These are phyloP conservation scores for Penicillium paneum DNA, from an alignment of 2,329 filamentous ascomycete genomes.

Conservation along the genomic window DNA sequence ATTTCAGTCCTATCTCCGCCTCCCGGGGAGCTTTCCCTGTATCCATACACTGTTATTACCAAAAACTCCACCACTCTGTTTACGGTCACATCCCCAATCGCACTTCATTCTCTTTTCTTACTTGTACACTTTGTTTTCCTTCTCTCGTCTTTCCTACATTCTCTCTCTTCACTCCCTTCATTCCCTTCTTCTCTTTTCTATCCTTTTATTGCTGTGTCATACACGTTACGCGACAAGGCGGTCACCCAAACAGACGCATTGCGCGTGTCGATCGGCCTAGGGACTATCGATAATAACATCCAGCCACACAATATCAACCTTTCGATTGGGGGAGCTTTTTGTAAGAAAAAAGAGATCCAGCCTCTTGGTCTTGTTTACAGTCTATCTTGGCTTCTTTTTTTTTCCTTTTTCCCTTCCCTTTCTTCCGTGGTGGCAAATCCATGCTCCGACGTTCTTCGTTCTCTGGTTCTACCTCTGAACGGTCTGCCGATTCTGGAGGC, in stretches of 20 bases:
- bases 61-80: constrained; percentile 21
- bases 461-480: constrained; percentile 32
- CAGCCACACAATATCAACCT: constrained; percentile 21
- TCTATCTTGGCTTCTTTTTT: background rate
- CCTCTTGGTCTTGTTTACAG: constrained; percentile 5
- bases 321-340: background rate
- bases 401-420: constrained; percentile 6
- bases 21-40: constrained; percentile 3
- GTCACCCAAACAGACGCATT: constrained; percentile 30
- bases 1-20: constrained; percentile 7
- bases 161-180: background rate
- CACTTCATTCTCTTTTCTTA: constrained; percentile 13
- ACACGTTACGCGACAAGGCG: constrained; percentile 29
- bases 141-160: constrained; percentile 14
- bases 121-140: constrained; percentile 6
- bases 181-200: background rate
- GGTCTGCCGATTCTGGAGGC: constrained; percentile 23
- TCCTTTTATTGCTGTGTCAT: constrained; percentile 6
- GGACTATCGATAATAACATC: constrained; percentile 30
- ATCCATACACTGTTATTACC: constrained; percentile 16
- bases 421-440: constrained; percentile 33
- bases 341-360: background rate
- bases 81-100: constrained; percentile 22
- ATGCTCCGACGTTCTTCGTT: constrained; percentile 20
- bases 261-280: constrained; percentile 26